A percentile compares a stretch with the other conserved stretches of the same genome.
Conservation (phyloP, 2,329 filamentous ascomycete genomes). For the Chaetomium globosum region DNA sequence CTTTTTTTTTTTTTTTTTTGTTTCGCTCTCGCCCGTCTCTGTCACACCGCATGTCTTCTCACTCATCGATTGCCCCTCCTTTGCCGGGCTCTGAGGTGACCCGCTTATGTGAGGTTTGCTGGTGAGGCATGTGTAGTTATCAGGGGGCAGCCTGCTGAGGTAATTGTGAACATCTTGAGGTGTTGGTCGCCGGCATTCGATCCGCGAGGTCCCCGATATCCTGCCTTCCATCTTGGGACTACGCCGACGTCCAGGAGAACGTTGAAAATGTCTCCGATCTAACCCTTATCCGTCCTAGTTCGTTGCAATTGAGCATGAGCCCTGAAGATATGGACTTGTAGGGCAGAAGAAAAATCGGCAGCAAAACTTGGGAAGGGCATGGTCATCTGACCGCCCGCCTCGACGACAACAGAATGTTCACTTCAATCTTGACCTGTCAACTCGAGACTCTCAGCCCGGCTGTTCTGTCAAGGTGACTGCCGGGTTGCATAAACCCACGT, state of each 20-base stretch:
- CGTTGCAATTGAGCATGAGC: not conserved
- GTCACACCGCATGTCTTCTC: constrained; percentile 29
- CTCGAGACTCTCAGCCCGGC: not conserved
- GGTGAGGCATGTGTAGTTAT: not conserved
- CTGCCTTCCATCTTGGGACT: not conserved
- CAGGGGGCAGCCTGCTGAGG: constrained; percentile 27
- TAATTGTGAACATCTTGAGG: constrained; percentile 19
- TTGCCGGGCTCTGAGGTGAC: not conserved
- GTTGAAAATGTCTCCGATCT: not conserved
- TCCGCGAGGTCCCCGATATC: constrained; percentile 2
- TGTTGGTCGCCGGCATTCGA: constrained; percentile 1
- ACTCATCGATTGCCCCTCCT: not conserved
- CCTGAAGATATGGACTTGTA: not conserved
- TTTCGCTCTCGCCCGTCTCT: not conserved
- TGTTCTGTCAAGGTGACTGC: not conserved
- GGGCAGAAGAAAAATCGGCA: not conserved
- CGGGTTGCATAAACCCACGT: not conserved
- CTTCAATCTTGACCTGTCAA: not conserved
- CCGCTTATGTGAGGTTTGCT: constrained; percentile 19
- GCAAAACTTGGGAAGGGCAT: not conserved
- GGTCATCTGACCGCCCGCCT: too few species aligned
- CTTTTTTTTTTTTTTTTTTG: not conserved
- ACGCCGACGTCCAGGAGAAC: not conserved
- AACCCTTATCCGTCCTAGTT: not conserved
- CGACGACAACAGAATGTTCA: not conserved